A percentile compares a stretch with the other conserved stretches of the same genome.
Evolutionary conservation across 2,329 filamentous ascomycete genomes (phyloP).

Genomic region (Cladosporium sp.): DNA sequence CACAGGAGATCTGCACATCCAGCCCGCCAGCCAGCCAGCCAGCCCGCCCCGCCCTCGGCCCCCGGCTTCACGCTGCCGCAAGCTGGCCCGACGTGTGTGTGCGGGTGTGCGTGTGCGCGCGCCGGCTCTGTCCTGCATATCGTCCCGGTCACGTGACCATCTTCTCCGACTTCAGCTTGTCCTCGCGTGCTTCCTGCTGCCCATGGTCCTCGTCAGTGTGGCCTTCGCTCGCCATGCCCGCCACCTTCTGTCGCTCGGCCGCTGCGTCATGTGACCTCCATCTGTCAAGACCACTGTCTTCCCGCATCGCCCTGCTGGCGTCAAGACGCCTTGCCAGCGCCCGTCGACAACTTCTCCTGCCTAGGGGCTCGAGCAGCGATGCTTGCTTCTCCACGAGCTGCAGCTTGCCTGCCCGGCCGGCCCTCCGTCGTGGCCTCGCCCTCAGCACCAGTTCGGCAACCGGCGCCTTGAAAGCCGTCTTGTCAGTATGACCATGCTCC

Average conservation of each 20-base stretch:
- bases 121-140: too few species aligned
- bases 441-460: background rate
- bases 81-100: too few species aligned
- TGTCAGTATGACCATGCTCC: background rate
- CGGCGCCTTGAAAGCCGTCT: background rate
- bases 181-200: background rate
- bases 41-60: background rate
- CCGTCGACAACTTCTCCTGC: background rate
- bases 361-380: background rate
- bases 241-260: slow-evolving; percentile 4
- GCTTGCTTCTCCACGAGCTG: background rate
- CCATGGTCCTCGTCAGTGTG: background rate
- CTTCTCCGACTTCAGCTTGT: slow-evolving; percentile 3
- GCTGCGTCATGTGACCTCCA: slow-evolving; percentile 10
- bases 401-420: background rate
- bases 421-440: background rate
- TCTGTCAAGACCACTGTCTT: background rate
- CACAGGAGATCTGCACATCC: background rate
- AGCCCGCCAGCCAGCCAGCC: background rate
- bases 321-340: background rate
- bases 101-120: too few species aligned
- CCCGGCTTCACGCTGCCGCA: too few species aligned
- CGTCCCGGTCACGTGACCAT: background rate
- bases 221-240: slow-evolving; percentile 7
- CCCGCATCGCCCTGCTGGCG: background rate